Percentiles rank a stretch among this genome's conserved stretches.
Conservation (phyloP, 78 protist species). For the Speleostelium caveatum region DNA sequence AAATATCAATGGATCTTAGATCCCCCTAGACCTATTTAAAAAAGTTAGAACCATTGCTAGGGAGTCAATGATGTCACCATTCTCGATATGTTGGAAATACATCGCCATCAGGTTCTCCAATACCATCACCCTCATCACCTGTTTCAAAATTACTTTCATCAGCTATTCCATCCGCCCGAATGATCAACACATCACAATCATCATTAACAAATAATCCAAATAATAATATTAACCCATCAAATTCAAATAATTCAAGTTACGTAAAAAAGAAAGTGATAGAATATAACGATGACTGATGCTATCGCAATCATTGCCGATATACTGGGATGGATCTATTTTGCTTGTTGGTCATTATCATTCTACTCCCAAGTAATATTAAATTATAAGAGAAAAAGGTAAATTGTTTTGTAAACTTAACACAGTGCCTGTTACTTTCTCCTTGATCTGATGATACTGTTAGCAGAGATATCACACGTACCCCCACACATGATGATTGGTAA, state of each 20-base stretch:
- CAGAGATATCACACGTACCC: too few species aligned
- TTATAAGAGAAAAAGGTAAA: constrained; percentile 79
- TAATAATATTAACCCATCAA: neutral
- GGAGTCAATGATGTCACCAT: constrained; percentile 3
- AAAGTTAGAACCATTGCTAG: constrained; percentile 8
- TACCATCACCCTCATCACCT: constrained; percentile 71
- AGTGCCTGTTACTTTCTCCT: too few species aligned
- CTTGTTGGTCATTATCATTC: constrained; percentile 91
- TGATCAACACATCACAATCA: neutral
- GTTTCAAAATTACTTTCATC: neutral
- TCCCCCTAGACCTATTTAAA: constrained; percentile 42
- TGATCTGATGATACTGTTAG: too few species aligned
- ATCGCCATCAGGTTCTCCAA: constrained; percentile 38
- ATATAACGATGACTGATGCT: constrained; percentile 9
- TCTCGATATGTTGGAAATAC: constrained; percentile 10
- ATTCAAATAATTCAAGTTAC: neutral
- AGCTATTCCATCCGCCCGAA: neutral
- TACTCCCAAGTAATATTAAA: constrained; percentile 90
- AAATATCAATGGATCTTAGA: constrained; percentile 29
- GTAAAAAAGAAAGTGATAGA: too few species aligned
- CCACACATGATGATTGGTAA: too few species aligned
- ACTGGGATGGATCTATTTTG: constrained; percentile 91
- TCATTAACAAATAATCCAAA: neutral
- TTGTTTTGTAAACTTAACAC: constrained; percentile 82
- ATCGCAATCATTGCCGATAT: constrained; percentile 9